Evolutionary conservation across 2,329 filamentous ascomycete species (phyloP), one percentile per base, ranked within the genome.

Genomic region (Ophiocordyceps robertsii): DNA sequence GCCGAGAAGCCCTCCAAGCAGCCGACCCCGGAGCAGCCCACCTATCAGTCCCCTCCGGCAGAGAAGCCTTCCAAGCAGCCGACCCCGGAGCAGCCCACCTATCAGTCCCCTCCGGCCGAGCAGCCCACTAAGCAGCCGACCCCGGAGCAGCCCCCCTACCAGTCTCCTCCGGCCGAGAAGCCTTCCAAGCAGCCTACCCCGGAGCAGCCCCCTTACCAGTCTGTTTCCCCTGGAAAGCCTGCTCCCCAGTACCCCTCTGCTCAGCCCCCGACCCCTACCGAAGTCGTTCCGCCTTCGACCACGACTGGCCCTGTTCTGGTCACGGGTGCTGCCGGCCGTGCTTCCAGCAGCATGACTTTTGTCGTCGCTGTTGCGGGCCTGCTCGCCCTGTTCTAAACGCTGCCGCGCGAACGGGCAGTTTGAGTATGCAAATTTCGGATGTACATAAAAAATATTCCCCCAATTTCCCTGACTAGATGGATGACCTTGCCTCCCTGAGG

Each of bases 331-430:
- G 60, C 58, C 41, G 57, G 52, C 43, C 60, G 56, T 44, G 46
- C 62, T 35, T 46, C 43, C 32, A 51, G 53, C 43, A 53, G 53
- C 46, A 43, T 58, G 38, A 51, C 54, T 46, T 44, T 55, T 41
- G 51, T 53, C 38, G 56, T 53, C 40, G 57, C 51, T 37, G 56
- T 56, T 17, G 58, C 52, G 29, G 60, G 55, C 52, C 44, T 61
- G 38, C 53, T 54, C 38, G 59, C 52, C 32, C 41, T 62, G 48
- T 49, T 64, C 47, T 62, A 62, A 58, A 53, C 46, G 21, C n/a
- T 17, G 27, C 19, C 32, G 47, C 39, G 40, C 46, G 38, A 44
- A 35, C 49, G 6, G 19, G 19, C 19, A 27, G 24, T 49, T 44
- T 45, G 43, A n/a, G 7, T 21, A 13, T 16, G 51, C 56, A 51